Evolutionary conservation across 2,329 filamentous ascomycete genomes (phyloP), one percentile per base, ranked within the genome.

Genomic region (Helotiales sp.): DNA sequence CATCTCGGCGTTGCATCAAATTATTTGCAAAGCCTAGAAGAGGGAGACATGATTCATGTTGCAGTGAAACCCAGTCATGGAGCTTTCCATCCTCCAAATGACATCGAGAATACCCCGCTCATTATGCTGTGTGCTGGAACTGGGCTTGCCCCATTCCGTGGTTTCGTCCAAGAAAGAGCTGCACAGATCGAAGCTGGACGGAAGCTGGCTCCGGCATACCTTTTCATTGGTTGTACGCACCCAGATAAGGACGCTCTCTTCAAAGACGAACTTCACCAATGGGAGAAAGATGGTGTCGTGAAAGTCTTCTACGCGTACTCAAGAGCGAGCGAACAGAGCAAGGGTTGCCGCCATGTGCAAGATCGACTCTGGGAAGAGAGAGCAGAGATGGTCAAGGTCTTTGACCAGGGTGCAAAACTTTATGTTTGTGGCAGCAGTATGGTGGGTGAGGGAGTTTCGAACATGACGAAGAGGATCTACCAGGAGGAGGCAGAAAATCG

Each of bases 111-210:
- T 2, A 69, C 66, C 15, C 71, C 71, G 1, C 59, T 72, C 8
- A 70, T 73, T 34, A 72, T 72, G 70, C 59, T 70, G 24, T 68
- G 65, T 29, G 67, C 69, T 30, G 70, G 70, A 2, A 76, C 72
- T 12, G 77, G 77, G 0, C 69, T 79, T 12, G 77, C 77, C 0
- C 78, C 78, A 0, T 79, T 80, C 72, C 72, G 76, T 3, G 77
- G 76, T 0, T 80, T 80, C 59, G 60, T 79, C 9, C 74, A 79
- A 69, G 77, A 80, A 48, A 75, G 78, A 1, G 75, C 73, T 80
- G 66, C 67, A 79, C 63, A 72, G 57, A 68, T 76, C 10, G 72
- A 70, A 3, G 76, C 75, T 19, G 68, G 66, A 3, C 59, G 65
- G 0, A 70, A 64, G 42, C 56, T 68, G 10, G 65, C 66, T 5